phyloP scores from a whole-genome alignment of 495 filamentous ascomycete genomes.

The Coniosporium apollinis region DNA sequence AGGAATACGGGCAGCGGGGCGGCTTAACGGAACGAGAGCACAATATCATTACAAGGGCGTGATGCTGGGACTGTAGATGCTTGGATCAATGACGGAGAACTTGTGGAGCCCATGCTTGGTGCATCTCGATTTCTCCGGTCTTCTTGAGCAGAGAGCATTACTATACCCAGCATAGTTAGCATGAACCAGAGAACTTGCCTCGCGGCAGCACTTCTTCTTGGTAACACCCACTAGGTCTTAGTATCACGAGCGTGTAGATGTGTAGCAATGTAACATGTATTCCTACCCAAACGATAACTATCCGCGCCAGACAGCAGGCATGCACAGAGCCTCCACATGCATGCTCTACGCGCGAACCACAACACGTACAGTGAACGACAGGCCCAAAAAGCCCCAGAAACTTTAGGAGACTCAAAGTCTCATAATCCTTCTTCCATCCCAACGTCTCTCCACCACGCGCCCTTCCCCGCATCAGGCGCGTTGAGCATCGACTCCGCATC shows the following conservation, averaged over 20 bases:
- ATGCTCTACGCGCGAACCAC: not conserved
- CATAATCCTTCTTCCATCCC: conserved; percentile 25
- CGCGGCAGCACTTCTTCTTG: too few species aligned
- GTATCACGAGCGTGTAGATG: too few species aligned
- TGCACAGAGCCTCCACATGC: not conserved
- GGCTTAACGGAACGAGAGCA: too few species aligned
- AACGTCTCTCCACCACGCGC: conserved; percentile 21
- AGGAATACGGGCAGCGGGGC: too few species aligned
- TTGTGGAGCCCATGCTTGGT: too few species aligned
- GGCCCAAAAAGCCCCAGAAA: conserved; percentile 5
- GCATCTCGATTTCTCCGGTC: too few species aligned
- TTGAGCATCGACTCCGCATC: conserved; percentile 58
- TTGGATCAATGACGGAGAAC: not conserved
- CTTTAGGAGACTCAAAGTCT: conserved; percentile 7
- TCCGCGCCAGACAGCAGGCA: not conserved
- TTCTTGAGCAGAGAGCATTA: too few species aligned
- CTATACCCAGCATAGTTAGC: too few species aligned
- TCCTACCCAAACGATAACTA: not conserved
- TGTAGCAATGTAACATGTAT: not conserved
- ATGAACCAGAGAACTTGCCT: too few species aligned
- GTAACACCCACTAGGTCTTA: too few species aligned
- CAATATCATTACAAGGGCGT: not conserved
- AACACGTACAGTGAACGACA: too few species aligned
- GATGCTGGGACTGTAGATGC: not conserved
- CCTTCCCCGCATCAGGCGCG: conserved; percentile 6